Conservation (phyloP, 345 rosid genomes). For the Salix suchowensis region DNA sequence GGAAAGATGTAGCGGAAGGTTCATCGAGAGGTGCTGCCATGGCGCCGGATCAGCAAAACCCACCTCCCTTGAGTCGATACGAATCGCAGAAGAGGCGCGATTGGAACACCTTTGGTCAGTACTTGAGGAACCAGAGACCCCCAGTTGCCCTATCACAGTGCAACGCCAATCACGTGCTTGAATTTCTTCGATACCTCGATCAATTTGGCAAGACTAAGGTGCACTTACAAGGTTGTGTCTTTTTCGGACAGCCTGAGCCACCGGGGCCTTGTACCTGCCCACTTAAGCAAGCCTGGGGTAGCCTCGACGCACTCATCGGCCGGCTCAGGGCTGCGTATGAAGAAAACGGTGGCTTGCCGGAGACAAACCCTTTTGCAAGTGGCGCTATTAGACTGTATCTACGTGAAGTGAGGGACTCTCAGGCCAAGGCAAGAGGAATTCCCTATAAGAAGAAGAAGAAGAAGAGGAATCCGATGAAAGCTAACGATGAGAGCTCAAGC, state of each 20-base stretch:
- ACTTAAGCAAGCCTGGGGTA: slow-evolving; percentile 85
- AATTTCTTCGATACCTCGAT: slow-evolving; percentile 73
- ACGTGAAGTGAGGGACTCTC: slow-evolving; percentile 79
- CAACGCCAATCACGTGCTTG: slow-evolving; percentile 62
- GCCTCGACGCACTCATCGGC: slow-evolving; percentile 89
- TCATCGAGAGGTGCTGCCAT: slow-evolving; percentile 18
- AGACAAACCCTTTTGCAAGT: slow-evolving; percentile 77
- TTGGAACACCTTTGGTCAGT: slow-evolving; percentile 93
- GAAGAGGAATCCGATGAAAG: slow-evolving; percentile 44
- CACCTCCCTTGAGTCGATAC: slow-evolving; percentile 63
- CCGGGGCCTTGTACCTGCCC: slow-evolving; percentile 80
- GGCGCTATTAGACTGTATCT: slow-evolving; percentile 63
- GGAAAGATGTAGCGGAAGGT: slow-evolving; percentile 64
- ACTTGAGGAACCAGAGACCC: slow-evolving; percentile 76
- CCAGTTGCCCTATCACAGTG: slow-evolving; percentile 69
- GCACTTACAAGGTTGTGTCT: slow-evolving; percentile 73
- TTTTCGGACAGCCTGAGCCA: slow-evolving; percentile 78
- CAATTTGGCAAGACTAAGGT: slow-evolving; percentile 90
- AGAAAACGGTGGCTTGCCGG: slow-evolving; percentile 78
- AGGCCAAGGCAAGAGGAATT: slow-evolving; percentile 79
- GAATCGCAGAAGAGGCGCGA: slow-evolving; percentile 82
- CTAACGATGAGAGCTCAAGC: slow-evolving; percentile 31
- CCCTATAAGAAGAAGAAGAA: slow-evolving; percentile 90
- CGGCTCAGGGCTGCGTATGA: slow-evolving; percentile 81
- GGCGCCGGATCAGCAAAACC: slow-evolving; percentile 12